Base-by-base conservation (phyloP, 306 rosid species). In the Castanea mollissima region DNA sequence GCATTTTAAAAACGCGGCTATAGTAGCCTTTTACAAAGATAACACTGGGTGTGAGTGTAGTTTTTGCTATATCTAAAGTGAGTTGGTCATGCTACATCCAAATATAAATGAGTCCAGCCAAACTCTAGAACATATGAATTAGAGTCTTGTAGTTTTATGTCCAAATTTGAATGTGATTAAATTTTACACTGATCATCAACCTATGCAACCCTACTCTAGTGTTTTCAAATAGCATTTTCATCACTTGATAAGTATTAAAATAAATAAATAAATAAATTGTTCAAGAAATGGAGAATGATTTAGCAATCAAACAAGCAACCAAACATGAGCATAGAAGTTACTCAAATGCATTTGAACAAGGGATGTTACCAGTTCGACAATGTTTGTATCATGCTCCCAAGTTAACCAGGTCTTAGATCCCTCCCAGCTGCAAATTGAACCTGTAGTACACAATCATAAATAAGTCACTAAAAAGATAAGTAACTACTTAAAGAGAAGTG, bases 401-500 rank as follows among this genome's bases (percentile, higher is more conserved):
- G 92, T 80, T 95, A 94, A 62, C 86, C 98, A 65, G 98, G 99
- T 86, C 94, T 91, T 78, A 87, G 89, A 85, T 95, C 99, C 83
- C 99, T 95, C 75, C 99, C 98, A 1, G 98, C 98, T 74, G 98
- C 97, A 90, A 95, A 93, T 80, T 95, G 99, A 81, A 95, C 98
- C 99, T 93, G 85, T 86, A 83, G 12, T 79, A 71, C 78, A 77
- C 80, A 78, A 31, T 41, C 55, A 81, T 63, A 69, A 46, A 59
- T 78, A 79, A 84, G 80, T 55, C 69, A 63, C 38, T 63, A 16
- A 76, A 62, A 80, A 12, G 32, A 49, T 55, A 69, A 46, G 71
- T 2, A 34, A 12, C 5, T 62, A 80, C 59, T 55, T 67, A 18
- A 73, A 74, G 54, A 65, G 52, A 70, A 73, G 15, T 10, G 21